Conservation (phyloP, 495 filamentous ascomycete genomes). For the Aspergillus wentii region DNA sequence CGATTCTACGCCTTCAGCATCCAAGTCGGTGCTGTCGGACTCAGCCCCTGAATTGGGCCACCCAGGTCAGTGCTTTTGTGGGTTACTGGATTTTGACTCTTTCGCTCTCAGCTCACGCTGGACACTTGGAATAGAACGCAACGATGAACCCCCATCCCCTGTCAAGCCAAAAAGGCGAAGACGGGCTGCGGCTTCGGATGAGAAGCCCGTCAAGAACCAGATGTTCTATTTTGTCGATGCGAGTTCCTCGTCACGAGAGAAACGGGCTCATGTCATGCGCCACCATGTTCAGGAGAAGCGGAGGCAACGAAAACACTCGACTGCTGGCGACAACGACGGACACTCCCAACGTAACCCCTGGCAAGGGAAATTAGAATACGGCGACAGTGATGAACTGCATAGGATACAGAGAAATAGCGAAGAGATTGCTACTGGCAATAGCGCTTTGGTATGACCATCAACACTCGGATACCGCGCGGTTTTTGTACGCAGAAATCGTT, state of each 20-base stretch:
- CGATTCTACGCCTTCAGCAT: neutral
- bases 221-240: constrained; percentile 43
- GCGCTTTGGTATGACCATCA: constrained; percentile 25
- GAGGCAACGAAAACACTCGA: constrained; percentile 25
- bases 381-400: neutral
- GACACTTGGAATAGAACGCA: no score
- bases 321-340: constrained; percentile 11
- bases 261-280: constrained; percentile 46
- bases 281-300: constrained; percentile 44
- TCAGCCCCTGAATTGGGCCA: neutral
- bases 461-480: no score
- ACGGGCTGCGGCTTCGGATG: constrained; percentile 13
- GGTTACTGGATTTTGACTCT: no score
- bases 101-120: no score
- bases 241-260: constrained; percentile 40
- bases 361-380: constrained; percentile 11
- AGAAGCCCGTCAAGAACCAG: constrained; percentile 23
- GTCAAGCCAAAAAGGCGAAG: constrained; percentile 21
- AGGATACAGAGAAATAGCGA: constrained; percentile 1
- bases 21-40: neutral
- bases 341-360: constrained; percentile 19
- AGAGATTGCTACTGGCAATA: constrained; percentile 2
- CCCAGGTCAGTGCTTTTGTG: no score
- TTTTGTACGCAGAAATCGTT: no score
- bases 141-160: constrained; percentile 12